Evolutionary conservation across 2,329 filamentous ascomycete species (phyloP).

Genomic region (Aspergillus aculeatus): DNA sequence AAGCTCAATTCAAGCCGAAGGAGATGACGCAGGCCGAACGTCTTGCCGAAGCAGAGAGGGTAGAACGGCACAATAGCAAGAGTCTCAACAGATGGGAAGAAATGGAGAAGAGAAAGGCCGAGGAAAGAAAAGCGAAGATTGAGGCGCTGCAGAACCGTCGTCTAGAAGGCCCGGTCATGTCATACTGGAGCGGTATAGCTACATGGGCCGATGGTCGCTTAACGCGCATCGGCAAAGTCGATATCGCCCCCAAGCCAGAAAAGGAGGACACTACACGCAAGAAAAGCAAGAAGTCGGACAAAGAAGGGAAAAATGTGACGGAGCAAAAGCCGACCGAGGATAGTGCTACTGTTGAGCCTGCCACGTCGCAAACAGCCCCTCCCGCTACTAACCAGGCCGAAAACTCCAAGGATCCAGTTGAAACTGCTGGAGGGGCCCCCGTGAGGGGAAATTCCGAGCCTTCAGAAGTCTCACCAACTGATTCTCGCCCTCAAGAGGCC

Average conservation of each 20-base stretch:
- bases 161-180: conserved; percentile 83
- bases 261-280: conserved; percentile 50
- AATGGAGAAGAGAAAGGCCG: conserved; percentile 82
- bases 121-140: conserved; percentile 76
- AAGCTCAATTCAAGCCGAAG: conserved; percentile 73
- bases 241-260: conserved; percentile 42
- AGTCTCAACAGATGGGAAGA: conserved; percentile 93
- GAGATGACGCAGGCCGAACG: conserved; percentile 85
- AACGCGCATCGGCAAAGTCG: conserved; percentile 65
- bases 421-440: conserved; percentile 11
- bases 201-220: conserved; percentile 76
- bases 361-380: conserved; percentile 9
- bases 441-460: conserved; percentile 11
- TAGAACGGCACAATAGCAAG: conserved; percentile 84
- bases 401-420: conserved; percentile 4
- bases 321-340: conserved; percentile 19
- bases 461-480: conserved; percentile 5
- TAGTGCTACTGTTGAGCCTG: conserved; percentile 11
- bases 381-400: conserved; percentile 4
- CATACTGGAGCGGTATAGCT: conserved; percentile 89
- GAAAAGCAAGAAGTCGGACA: conserved; percentile 33
- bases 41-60: conserved; percentile 74
- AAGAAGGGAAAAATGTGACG: conserved; percentile 26
- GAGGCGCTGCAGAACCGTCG: conserved; percentile 85
- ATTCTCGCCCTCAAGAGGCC: conserved; percentile 1